Evolutionary conservation across 2,329 filamentous ascomycete genomes (phyloP).

Genomic region (Fusarium secorum): DNA sequence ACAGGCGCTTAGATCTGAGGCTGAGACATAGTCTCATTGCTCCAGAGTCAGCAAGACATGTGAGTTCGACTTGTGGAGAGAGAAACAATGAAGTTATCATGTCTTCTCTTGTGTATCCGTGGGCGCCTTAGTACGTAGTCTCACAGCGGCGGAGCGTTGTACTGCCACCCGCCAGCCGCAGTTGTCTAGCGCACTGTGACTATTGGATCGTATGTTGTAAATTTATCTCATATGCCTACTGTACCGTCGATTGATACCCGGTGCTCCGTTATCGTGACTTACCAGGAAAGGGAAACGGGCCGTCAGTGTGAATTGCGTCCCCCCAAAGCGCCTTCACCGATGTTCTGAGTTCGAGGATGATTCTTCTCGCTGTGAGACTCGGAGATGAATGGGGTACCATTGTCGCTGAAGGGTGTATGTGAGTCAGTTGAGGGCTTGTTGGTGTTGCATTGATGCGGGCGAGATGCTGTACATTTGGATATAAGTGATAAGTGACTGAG

Average conservation of each 20-base stretch:
- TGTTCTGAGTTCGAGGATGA: constrained; percentile 18
- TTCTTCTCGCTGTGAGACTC: background rate
- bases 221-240: background rate
- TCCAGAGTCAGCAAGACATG: background rate
- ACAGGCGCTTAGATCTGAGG: background rate
- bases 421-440: constrained; percentile 25
- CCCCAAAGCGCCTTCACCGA: constrained; percentile 27
- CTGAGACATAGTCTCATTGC: constrained; percentile 12
- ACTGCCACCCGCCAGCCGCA: constrained; percentile 19
- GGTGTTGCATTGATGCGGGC: constrained; percentile 9
- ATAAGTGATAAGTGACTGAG: background rate
- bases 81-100: background rate
- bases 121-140: constrained; percentile 23
- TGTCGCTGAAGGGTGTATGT: constrained; percentile 20
- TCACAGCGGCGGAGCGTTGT: constrained; percentile 16
- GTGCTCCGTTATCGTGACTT: background rate
- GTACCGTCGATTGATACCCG: background rate
- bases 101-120: background rate
- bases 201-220: background rate
- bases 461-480: constrained; percentile 23
- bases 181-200: background rate
- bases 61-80: constrained; percentile 19
- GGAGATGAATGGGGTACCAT: constrained; percentile 14
- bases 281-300: constrained; percentile 12
- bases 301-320: constrained; percentile 10